Evolutionary conservation across 257 asterid species (phyloP).

Genomic region (Nicotiana tabacum): DNA sequence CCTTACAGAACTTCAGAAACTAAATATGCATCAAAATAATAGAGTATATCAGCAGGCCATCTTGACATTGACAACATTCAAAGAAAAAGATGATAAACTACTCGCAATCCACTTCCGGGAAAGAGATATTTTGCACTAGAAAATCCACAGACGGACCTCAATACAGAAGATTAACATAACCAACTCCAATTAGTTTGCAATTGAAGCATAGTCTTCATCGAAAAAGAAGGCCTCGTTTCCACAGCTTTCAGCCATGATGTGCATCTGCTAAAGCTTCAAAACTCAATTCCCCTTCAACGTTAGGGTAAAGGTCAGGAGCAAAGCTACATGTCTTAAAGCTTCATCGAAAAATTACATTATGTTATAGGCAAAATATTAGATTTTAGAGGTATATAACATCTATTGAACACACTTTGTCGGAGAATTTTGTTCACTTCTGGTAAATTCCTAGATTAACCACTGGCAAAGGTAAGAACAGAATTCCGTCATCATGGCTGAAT

Average conservation of each 20-base stretch:
- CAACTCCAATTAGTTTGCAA: background rate
- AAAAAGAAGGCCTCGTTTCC: background rate
- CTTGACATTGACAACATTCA: background rate
- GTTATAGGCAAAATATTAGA: too few species aligned
- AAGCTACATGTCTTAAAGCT: too few species aligned
- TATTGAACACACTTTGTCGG: too few species aligned
- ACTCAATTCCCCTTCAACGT: background rate
- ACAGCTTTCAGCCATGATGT: background rate
- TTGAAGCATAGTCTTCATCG: background rate
- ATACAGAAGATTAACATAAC: too few species aligned
- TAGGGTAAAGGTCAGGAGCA: background rate
- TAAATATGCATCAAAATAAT: background rate
- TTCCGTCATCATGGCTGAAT: background rate
- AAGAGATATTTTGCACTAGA: background rate
- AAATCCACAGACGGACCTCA: background rate
- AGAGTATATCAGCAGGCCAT: background rate
- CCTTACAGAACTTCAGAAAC: background rate
- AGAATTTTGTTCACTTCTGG: too few species aligned
- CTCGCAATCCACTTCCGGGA: background rate
- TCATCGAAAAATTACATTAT: too few species aligned
- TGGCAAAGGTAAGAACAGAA: background rate
- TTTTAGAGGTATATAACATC: too few species aligned
- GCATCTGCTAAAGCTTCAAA: background rate
- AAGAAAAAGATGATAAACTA: background rate
- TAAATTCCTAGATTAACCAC: too few species aligned